Percentiles rank a stretch among this genome's conserved stretches.
phyloP scores from a whole-genome alignment of 768 basidiomycete genomes.

The Tubosaeta sp. region DNA sequence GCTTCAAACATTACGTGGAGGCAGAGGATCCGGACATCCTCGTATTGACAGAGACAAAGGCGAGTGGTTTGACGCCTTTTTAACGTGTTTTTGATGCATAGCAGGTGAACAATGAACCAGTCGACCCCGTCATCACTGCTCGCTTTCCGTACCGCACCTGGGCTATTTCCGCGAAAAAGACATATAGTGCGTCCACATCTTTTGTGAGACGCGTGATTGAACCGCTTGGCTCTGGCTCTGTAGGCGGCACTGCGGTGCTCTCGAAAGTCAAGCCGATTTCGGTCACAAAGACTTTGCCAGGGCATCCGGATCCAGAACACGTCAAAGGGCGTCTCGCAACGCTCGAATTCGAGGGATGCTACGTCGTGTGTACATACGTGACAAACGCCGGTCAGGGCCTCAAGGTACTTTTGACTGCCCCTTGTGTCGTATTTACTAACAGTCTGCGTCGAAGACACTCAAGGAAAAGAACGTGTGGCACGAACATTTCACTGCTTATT shows the following conservation, averaged over 20 bases:
- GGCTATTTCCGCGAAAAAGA: constrained; percentile 75
- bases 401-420: constrained; percentile 46
- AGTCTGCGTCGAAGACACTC: constrained; percentile 49
- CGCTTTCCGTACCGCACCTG: constrained; percentile 72
- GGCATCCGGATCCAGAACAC: constrained; percentile 58
- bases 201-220: background rate
- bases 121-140: constrained; percentile 50
- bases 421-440: background rate
- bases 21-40: constrained; percentile 86
- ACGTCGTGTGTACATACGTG: constrained; percentile 76
- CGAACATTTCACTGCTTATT: constrained; percentile 65
- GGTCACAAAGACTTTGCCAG: constrained; percentile 64
- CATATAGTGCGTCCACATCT: constrained; percentile 52
- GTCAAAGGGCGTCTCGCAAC: constrained; percentile 79
- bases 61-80: constrained; percentile 16
- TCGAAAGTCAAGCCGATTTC: constrained; percentile 72
- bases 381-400: constrained; percentile 76
- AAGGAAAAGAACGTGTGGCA: constrained; percentile 79
- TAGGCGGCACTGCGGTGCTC: constrained; percentile 79
- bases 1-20: constrained; percentile 77
- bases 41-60: constrained; percentile 86
- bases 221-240: constrained; percentile 1
- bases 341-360: constrained; percentile 70
- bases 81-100: constrained; percentile 1
- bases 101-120: constrained; percentile 69